Conservation (phyloP, 2,329 filamentous ascomycete species). For the Colletotrichum abscissum region DNA sequence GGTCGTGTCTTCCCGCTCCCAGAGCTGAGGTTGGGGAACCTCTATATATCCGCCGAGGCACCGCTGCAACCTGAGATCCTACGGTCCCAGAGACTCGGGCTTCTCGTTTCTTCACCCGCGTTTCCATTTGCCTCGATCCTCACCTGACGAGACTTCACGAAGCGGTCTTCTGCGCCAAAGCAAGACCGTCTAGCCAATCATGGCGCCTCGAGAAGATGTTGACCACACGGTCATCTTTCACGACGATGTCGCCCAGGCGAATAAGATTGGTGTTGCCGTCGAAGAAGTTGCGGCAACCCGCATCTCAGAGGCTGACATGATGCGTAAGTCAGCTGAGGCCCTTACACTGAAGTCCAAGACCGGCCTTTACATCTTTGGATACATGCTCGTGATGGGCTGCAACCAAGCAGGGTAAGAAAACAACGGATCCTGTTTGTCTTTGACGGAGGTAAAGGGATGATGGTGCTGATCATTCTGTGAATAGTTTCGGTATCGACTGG, state of each 20-base stretch:
- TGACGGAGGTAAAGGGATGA: no score
- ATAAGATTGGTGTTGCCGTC: constrained; percentile 47
- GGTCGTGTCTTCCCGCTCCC: neutral
- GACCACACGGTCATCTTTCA: constrained; percentile 38
- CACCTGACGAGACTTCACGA: neutral
- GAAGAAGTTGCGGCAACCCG: constrained; percentile 57
- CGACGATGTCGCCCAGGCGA: constrained; percentile 43
- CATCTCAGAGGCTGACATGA: constrained; percentile 58
- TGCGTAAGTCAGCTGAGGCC: constrained; percentile 52
- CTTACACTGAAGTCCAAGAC: constrained; percentile 53
- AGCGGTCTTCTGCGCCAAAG: neutral
- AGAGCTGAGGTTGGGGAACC: neutral
- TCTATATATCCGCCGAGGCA: constrained; percentile 22
- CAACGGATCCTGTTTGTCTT: no score
- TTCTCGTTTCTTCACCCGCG: constrained; percentile 6
- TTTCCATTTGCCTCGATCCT: neutral
- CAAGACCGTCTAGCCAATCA: constrained; percentile 8
- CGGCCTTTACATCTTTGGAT: constrained; percentile 51
- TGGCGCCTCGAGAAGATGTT: constrained; percentile 32
- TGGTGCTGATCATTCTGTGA: neutral
- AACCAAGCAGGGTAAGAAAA: constrained; percentile 52
- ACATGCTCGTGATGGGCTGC: constrained; percentile 58
- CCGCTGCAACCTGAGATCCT: constrained; percentile 18
- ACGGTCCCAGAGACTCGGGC: constrained; percentile 16
- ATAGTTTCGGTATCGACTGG: constrained; percentile 58